A percentile compares a stretch with the other conserved stretches of the same genome.
phyloP scores from a whole-genome alignment of 1,284 basidiomycete genomes.

The Boletus semigastroideus region DNA sequence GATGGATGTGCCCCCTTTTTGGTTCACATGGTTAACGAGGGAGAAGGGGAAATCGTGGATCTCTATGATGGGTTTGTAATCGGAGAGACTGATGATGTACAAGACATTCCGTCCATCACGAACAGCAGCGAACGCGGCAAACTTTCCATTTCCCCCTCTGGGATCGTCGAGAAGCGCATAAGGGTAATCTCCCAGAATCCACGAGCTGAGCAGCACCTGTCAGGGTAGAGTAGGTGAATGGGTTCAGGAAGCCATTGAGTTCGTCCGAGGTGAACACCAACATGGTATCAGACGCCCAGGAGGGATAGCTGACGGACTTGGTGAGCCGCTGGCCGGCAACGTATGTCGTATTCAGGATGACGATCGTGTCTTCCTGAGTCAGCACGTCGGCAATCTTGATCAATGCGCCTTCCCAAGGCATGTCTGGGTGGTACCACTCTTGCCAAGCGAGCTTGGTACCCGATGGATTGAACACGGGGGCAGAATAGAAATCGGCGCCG shows the following conservation, averaged over 20 bases:
- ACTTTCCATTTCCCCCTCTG: slow-evolving; percentile 28
- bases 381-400: slow-evolving; percentile 55
- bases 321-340: slow-evolving; percentile 50
- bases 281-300: slow-evolving; percentile 57
- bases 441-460: slow-evolving; percentile 68
- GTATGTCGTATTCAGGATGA: slow-evolving; percentile 28
- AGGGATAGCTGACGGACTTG: slow-evolving; percentile 52
- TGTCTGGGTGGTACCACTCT: slow-evolving; percentile 76
- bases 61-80: slow-evolving; percentile 28
- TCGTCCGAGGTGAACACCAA: slow-evolving; percentile 70
- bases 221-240: slow-evolving; percentile 50
- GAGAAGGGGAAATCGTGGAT: slow-evolving; percentile 48
- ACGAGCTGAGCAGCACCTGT: slow-evolving; percentile 38
- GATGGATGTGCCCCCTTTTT: slow-evolving; percentile 31
- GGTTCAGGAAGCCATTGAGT: slow-evolving; percentile 59
- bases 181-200: slow-evolving; percentile 49
- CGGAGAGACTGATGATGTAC: slow-evolving; percentile 45
- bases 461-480: slow-evolving; percentile 65
- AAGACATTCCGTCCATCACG: slow-evolving; percentile 50
- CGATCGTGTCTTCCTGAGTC: slow-evolving; percentile 33
- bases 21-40: slow-evolving; percentile 40
- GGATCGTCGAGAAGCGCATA: slow-evolving; percentile 46
- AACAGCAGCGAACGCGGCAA: slow-evolving; percentile 47
- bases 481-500: slow-evolving; percentile 57
- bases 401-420: slow-evolving; percentile 78